These are phyloP conservation scores for Proliferodiscus dingleyae DNA, from an alignment of 2,329 filamentous ascomycete genomes.

Conservation along the genomic window DNA sequence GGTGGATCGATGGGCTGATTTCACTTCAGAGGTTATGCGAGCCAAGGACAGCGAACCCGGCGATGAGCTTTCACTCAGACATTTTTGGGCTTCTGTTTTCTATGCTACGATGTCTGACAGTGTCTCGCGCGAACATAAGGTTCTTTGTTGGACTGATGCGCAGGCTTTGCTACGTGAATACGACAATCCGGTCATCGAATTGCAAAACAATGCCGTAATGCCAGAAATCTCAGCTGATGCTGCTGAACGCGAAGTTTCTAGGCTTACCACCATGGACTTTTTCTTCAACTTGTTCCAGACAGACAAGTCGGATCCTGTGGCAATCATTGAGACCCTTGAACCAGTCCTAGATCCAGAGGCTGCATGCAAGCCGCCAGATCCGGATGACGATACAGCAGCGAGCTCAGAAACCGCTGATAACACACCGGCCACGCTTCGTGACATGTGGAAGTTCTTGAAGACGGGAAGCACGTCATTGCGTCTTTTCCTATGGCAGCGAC, in stretches of 20 bases:
- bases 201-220: constrained; percentile 87
- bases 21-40: constrained; percentile 49
- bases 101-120: constrained; percentile 53
- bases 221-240: constrained; percentile 77
- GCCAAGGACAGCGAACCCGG: constrained; percentile 19
- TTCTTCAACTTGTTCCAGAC: constrained; percentile 86
- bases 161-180: constrained; percentile 47
- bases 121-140: constrained; percentile 51
- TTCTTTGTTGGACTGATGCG: constrained; percentile 59
- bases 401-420: constrained; percentile 20
- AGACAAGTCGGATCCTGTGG: constrained; percentile 72
- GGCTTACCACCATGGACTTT: constrained; percentile 93
- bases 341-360: constrained; percentile 77
- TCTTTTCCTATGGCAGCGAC: constrained; percentile 81
- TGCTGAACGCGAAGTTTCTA: constrained; percentile 84
- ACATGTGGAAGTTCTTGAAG: constrained; percentile 81
- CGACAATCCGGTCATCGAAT: constrained; percentile 47
- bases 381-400: constrained; percentile 7
- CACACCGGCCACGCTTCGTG: constrained; percentile 47
- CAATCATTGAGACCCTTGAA: constrained; percentile 86
- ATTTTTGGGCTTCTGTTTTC: constrained; percentile 63
- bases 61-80: constrained; percentile 48
- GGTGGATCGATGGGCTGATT: constrained; percentile 53
- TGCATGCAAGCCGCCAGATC: constrained; percentile 37
- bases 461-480: constrained; percentile 77